These are phyloP conservation scores for Hypericum perforatum DNA, from an alignment of 345 rosid species.

Conservation along the genomic window DNA sequence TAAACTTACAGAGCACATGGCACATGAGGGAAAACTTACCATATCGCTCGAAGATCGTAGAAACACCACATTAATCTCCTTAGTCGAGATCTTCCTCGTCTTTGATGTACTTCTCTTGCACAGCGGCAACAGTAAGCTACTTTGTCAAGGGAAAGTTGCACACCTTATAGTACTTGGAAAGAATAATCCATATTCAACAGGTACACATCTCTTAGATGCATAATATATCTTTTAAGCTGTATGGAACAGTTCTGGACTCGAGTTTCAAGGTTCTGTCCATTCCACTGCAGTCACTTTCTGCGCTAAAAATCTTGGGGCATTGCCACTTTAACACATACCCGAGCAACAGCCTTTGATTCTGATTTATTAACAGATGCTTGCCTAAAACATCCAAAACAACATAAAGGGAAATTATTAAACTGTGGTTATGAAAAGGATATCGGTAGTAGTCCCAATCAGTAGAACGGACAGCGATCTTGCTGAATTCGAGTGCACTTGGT, in stretches of 20 bases:
- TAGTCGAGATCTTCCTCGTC: constrained; percentile 25
- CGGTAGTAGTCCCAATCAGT: constrained; percentile 59
- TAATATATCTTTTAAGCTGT: too few species aligned
- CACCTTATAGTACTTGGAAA: background rate
- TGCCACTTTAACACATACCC: too few species aligned
- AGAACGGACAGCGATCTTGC: constrained; percentile 75
- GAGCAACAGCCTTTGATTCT: too few species aligned
- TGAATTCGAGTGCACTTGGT: constrained; percentile 79
- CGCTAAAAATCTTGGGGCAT: too few species aligned
- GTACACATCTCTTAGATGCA: background rate
- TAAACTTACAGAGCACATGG: too few species aligned
- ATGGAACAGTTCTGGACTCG: too few species aligned
- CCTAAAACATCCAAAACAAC: background rate
- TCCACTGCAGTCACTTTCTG: too few species aligned
- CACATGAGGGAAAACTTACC: too few species aligned
- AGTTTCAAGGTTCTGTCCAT: too few species aligned
- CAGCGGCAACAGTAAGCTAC: constrained; percentile 44
- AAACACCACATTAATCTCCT: background rate
- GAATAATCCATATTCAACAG: background rate
- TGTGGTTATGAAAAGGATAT: background rate
- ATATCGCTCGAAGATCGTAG: too few species aligned
- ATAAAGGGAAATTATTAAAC: background rate
- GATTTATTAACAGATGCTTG: too few species aligned
- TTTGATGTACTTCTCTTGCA: constrained; percentile 64
- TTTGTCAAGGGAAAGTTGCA: constrained; percentile 34